phyloP scores from a whole-genome alignment of 441 rosid species.

The Viola pubescens region DNA sequence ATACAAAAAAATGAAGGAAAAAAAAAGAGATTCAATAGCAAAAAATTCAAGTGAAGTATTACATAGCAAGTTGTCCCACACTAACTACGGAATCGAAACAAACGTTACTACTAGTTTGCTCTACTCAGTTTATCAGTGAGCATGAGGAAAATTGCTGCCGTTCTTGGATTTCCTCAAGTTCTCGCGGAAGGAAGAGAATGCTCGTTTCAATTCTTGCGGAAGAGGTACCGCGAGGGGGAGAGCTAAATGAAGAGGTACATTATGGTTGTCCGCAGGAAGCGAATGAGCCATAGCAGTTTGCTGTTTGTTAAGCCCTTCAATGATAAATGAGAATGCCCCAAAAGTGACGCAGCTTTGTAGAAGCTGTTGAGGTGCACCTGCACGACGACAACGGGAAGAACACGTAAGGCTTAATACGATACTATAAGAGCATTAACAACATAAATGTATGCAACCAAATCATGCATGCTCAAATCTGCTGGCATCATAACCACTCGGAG shows the following conservation, averaged over 20 bases:
- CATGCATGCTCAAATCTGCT: not conserved
- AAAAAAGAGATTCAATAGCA: too few relatives aligned
- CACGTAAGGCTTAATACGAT: too few relatives aligned
- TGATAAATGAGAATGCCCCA: constrained; percentile 76
- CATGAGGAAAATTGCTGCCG: constrained; percentile 21
- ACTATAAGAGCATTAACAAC: too few relatives aligned
- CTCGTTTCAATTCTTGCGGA: constrained; percentile 57
- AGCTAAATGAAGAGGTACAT: constrained; percentile 29
- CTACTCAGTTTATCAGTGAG: constrained; percentile 19
- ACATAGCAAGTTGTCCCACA: constrained; percentile 13
- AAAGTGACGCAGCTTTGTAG: constrained; percentile 72
- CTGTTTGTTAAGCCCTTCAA: constrained; percentile 74
- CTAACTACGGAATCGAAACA: constrained; percentile 7
- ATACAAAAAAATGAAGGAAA: too few relatives aligned
- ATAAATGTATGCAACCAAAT: too few relatives aligned
- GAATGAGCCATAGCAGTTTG: constrained; percentile 79
- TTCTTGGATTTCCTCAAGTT: constrained; percentile 40
- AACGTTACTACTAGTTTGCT: not conserved
- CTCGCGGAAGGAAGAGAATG: constrained; percentile 64
- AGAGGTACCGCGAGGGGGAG: constrained; percentile 57
- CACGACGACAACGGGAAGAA: constrained; percentile 4
- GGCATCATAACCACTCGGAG: not conserved
- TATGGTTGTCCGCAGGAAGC: constrained; percentile 16
- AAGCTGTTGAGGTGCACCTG: constrained; percentile 81
- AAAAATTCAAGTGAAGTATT: not conserved